phyloP scores from a whole-genome alignment of 1,284 basidiomycete genomes.

The Hemileia vastatrix region DNA sequence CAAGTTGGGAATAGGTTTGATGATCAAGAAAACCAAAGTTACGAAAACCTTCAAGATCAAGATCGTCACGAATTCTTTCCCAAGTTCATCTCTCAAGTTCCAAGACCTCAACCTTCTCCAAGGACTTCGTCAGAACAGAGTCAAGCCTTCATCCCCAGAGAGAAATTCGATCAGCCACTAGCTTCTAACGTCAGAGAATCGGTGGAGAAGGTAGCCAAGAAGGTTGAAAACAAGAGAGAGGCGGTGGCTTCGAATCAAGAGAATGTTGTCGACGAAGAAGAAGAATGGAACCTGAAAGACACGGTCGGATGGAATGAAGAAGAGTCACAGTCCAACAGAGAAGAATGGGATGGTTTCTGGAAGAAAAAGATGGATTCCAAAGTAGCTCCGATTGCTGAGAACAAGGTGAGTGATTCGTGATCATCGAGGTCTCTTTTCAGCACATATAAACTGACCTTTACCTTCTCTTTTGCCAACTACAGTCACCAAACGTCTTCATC shows the following conservation, averaged over 20 bases:
- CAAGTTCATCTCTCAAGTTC: background rate
- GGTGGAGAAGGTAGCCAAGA: background rate
- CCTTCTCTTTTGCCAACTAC: too few relatives aligned
- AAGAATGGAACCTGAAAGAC: background rate
- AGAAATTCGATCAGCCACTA: too few relatives aligned
- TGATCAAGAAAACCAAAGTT: too few relatives aligned
- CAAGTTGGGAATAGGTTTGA: too few relatives aligned
- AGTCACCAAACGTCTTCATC: too few relatives aligned
- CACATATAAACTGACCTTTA: too few relatives aligned
- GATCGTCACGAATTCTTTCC: too few relatives aligned
- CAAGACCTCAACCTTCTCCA: background rate
- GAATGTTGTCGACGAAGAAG: background rate
- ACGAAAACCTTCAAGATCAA: too few relatives aligned
- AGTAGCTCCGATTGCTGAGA: background rate
- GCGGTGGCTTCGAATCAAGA: background rate
- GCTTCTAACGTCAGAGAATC: background rate
- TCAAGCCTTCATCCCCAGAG: background rate
- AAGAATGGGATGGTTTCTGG: background rate
- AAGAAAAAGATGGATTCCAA: background rate
- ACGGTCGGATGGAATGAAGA: background rate
- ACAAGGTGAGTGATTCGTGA: background rate
- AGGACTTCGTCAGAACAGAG: background rate
- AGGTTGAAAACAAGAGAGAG: background rate
- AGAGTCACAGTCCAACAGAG: background rate
- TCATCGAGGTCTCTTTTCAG: too few relatives aligned